phyloP scores from a whole-genome alignment of 495 filamentous ascomycete species.

The Penicillium chermesinum region DNA sequence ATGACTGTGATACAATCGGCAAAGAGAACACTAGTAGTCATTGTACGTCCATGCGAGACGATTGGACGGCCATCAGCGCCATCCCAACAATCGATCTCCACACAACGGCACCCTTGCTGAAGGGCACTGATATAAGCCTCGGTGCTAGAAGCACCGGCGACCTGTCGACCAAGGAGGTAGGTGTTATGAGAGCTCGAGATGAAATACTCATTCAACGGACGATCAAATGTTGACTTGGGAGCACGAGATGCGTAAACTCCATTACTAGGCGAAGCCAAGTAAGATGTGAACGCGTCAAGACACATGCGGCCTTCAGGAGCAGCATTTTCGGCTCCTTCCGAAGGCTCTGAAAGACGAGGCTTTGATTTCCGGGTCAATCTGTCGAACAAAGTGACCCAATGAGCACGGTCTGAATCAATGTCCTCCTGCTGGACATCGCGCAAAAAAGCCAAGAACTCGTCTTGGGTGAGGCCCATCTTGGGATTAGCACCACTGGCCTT shows the following conservation, averaged over 20 bases:
- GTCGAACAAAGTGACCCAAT: constrained; percentile 72
- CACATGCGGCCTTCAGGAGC: constrained; percentile 52
- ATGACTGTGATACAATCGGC: constrained; percentile 87
- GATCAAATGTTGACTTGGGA: constrained; percentile 59
- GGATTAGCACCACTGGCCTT: constrained; percentile 43
- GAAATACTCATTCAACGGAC: constrained; percentile 94
- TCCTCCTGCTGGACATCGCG: constrained; percentile 68
- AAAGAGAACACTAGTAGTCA: constrained; percentile 82
- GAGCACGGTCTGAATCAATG: constrained; percentile 54
- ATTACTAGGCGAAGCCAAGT: constrained; percentile 70
- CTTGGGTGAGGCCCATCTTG: constrained; percentile 58
- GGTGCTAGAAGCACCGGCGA: constrained; percentile 81
- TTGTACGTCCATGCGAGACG: constrained; percentile 84
- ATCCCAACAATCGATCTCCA: constrained; percentile 98
- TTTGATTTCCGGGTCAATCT: constrained; percentile 64
- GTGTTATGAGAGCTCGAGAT: constrained; percentile 99
- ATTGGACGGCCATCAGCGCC: constrained; percentile 78
- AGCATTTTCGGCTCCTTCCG: constrained; percentile 34
- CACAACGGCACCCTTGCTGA: constrained; percentile 81
- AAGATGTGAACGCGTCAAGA: constrained; percentile 68
- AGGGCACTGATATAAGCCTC: constrained; percentile 93
- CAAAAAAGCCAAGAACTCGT: constrained; percentile 74
- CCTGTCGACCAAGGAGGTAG: constrained; percentile 86
- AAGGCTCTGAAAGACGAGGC: constrained; percentile 42
- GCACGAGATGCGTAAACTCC: constrained; percentile 50